Base-by-base conservation (phyloP, 164 flowering plant genomes). In the Akebia trifoliata region DNA sequence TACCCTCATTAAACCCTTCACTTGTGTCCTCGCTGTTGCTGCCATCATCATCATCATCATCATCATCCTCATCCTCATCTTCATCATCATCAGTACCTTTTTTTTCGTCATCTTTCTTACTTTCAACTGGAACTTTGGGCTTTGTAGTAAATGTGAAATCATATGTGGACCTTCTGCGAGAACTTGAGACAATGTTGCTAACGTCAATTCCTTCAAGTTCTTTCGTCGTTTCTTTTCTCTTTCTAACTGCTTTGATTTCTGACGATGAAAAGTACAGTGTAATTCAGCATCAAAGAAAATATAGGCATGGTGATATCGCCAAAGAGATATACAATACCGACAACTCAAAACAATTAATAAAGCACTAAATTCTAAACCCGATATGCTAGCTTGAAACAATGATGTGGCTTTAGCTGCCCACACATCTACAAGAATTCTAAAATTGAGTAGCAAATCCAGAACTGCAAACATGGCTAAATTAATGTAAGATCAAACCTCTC, bases 201-300 rank as follows among this genome's bases (percentile, higher is more conserved):
- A 63, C 70, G 69, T 93, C 96, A 66, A 93, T 93, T 67, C 98
- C 97, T 69, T 93, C 98, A 42, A 93, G 96, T 75, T 93, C 97
- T 73, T 75, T 85, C 25, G 87, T 93, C 64, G 80, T 82, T 65
- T 87, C 88, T 70, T 93, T 93, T 58, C 66, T 74, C 82, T 67
- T 90, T 67, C 58, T 82, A 21, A 84, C 87, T 22, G 75, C 82
- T 65, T 90, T 93, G 64, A 87, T 87, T 57, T 93, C 97, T 90
- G 79, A 30, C 24, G 30, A 60, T 39, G 60, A 39, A 36, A 54
- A 46, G 36, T 5, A 48, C 25, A 64, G 38, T 36, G 31, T 56
- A 32, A 38, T 34, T 22, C 26, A 29, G 26, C 50, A 36, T 12
- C 11, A n/a, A n/a, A n/a, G n/a, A n/a, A n/a, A n/a, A 34, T 4